Evolutionary conservation across 2,329 filamentous ascomycete species (phyloP).

Genomic region (Pseudocercospora pini-densiflorae): DNA sequence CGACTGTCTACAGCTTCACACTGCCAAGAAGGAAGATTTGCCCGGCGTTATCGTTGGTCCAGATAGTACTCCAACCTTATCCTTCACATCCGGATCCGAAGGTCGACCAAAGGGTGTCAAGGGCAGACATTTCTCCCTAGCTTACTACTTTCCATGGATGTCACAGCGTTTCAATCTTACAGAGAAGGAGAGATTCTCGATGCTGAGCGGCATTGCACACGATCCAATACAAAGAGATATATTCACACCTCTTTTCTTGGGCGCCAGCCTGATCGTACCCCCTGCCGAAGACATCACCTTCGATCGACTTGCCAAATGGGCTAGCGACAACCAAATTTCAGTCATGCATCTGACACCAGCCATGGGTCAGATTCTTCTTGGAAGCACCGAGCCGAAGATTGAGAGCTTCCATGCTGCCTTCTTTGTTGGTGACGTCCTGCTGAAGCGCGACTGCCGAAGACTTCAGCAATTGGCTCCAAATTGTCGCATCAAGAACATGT

Average conservation of each 20-base stretch:
- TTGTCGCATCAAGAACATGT: slow-evolving; percentile 80
- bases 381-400: slow-evolving; percentile 71
- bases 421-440: slow-evolving; percentile 90
- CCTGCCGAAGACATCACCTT: slow-evolving; percentile 83
- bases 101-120: slow-evolving; percentile 83
- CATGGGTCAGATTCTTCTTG: slow-evolving; percentile 95
- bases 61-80: slow-evolving; percentile 77
- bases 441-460: slow-evolving; percentile 77
- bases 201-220: slow-evolving; percentile 84
- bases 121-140: slow-evolving; percentile 83
- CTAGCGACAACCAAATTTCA: slow-evolving; percentile 72
- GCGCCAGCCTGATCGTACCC: slow-evolving; percentile 77
- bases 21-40: slow-evolving; percentile 57
- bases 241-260: slow-evolving; percentile 87
- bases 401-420: slow-evolving; percentile 73
- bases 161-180: slow-evolving; percentile 76
- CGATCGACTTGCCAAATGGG: slow-evolving; percentile 87
- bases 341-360: slow-evolving; percentile 91
- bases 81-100: slow-evolving; percentile 68
- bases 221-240: slow-evolving; percentile 72
- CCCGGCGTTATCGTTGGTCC: slow-evolving; percentile 82
- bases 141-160: slow-evolving; percentile 95
- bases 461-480: slow-evolving; percentile 79
- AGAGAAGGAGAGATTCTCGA: slow-evolving; percentile 75
- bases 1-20: slow-evolving; percentile 67